A percentile compares a stretch with the other conserved stretches of the same genome.
phyloP scores from a whole-genome alignment of 176 grass and related monocot species.

The Canna indica region DNA sequence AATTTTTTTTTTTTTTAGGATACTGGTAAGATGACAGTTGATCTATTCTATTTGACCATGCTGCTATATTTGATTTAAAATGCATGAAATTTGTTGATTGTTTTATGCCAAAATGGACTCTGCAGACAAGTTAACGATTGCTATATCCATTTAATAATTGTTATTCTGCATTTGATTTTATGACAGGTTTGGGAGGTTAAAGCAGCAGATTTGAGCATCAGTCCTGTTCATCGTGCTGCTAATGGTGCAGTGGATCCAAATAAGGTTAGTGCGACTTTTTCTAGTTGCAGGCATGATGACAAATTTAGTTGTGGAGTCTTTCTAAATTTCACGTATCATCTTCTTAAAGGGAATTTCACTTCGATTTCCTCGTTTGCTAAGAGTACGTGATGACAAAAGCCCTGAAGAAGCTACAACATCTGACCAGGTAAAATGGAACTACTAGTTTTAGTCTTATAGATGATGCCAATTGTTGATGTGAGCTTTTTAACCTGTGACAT shows the following conservation, averaged over 20 bases:
- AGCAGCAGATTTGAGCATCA: conserved; percentile 98
- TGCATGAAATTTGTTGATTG: no score
- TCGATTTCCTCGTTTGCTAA: conserved; percentile 82
- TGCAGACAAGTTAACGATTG: no score
- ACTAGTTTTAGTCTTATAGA: not conserved
- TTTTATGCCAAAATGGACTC: no score
- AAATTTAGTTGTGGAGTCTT: not conserved
- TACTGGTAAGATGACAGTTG: no score
- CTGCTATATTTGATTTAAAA: no score
- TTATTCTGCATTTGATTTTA: conserved; percentile 11
- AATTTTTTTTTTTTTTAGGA: no score
- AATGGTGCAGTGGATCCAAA: conserved; percentile 85
- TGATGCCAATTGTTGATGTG: not conserved
- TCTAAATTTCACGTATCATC: not conserved
- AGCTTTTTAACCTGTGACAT: not conserved
- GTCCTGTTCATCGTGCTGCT: conserved; percentile 95
- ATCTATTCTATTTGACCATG: no score
- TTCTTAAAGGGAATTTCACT: conserved; percentile 73
- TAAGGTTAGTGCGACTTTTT: conserved; percentile 58
- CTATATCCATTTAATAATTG: no score
- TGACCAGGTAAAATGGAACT: conserved; percentile 49
- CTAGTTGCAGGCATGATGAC: not conserved
- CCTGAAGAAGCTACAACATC: conserved; percentile 80
- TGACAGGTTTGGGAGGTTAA: conserved; percentile 95
- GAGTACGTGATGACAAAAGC: conserved; percentile 77